Evolutionary conservation across 2,329 filamentous ascomycete genomes (phyloP), one percentile per base, ranked within the genome.

Genomic region (Colletotrichum limetticola): DNA sequence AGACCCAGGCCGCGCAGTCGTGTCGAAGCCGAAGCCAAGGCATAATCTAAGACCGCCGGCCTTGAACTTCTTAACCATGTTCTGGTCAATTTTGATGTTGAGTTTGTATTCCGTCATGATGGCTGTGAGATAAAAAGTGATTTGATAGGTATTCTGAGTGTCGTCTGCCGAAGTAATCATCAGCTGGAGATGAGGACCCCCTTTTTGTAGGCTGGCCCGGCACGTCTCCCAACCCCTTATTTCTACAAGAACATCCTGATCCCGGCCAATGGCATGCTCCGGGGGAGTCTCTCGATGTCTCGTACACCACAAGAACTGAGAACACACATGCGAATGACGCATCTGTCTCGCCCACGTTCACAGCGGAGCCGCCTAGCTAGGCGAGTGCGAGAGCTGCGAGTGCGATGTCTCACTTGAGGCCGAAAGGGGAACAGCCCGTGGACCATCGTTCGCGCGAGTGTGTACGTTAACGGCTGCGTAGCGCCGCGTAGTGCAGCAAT

Each of bases 11-110:
- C 60, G 26, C n/a, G 60, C 60, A 22, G 52, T 56, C 30, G 62
- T 56, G 9, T 65, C 62, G 9, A 65, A 65, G 32, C 62, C 62
- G 14, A 65, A 65, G 30, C 49, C 62, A 7, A 65, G 62, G 16
- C 62, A 65, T 37, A 65, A 35, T 32, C 55, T 65, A 6, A 55
- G 52, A 8, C 62, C 62, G 9, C 62, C 24, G 30, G 49, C 37
- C 7, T 65, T 56, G 62, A 65, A 65, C 22, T 55, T 42, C 8
- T 52, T 19, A 5, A 65, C 49, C 46, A 22, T 56, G 30, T 65
- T 42, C 16, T 37, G 26, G 52, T 65, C 62, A 22, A 65, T 65
- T 3, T 32, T 55, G 8, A 65, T 56, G 62, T 56, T 30, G 30
- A 65, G 49, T n/a, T 65, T 55, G 8, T 55, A 65, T 42, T 65